Base-by-base conservation (phyloP, 2,329 filamentous ascomycete species). In the Periconia sp. region DNA sequence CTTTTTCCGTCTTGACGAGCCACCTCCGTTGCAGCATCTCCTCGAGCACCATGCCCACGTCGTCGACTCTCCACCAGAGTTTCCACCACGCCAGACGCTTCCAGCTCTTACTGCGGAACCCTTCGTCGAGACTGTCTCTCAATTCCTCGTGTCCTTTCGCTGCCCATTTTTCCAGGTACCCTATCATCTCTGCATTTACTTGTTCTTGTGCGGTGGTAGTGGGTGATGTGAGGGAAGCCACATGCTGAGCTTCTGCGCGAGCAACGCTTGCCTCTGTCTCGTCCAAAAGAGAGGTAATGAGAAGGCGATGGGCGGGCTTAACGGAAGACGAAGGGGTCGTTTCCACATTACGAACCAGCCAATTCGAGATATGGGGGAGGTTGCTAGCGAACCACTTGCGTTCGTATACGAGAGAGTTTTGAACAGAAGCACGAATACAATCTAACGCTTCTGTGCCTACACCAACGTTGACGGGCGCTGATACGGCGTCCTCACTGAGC, bases 21-120 rank as follows among this genome's bases (percentile, higher is more conserved):
- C 95, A 97, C 7, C 84, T 81, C 58, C 87, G 86, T 55, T 84
- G 83, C 2, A 97, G 78, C 55, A 97, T 88, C 62, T 94, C 89
- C 1, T 86, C 85, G 2, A 89, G 87, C 50, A 96, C 86, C 82
- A 93, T 89, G 2, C 86, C 85, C 11, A 97, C 91, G 65, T 97
- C 93, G 68, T 97, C 93, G 20, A 94, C 92, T 18, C 91, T 86
- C 92, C 92, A 96, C 69, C 96, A 92, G 0, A 97, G 82, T 71
- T 96, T 96, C 89, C 91, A 97, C 92, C 93, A 97, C 15, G 86
- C 83, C 3, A 96, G 79, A 58, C 89, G 88, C 23, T 85, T 83
- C 93, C 93, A 97, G 40, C 86, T 81, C 17, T 78, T 81, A n/a
- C 89, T 86, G 0, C 83, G 79, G 63, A 97, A 93, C 0, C 91